Evolutionary conservation across 495 filamentous ascomycete genomes (phyloP).

Genomic region (Copromyces sp.): DNA sequence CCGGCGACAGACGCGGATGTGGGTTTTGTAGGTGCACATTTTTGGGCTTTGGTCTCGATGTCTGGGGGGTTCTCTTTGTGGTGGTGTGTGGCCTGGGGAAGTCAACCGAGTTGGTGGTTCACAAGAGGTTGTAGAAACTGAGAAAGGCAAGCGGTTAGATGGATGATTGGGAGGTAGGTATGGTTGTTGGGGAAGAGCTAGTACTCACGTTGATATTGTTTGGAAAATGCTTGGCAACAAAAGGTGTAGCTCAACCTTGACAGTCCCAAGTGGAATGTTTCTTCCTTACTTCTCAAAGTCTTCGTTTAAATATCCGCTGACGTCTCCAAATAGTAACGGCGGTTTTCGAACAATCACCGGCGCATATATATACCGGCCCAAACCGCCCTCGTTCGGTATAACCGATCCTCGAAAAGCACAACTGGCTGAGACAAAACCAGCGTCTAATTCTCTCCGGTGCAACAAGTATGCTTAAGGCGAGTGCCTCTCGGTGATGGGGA

Average conservation of each 20-base stretch:
- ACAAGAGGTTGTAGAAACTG: background rate
- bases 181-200: background rate
- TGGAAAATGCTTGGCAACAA: background rate
- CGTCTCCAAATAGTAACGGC: background rate
- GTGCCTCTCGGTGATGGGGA: background rate
- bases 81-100: background rate
- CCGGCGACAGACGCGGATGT: slow-evolving; percentile 27
- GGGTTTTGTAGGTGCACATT: slow-evolving; percentile 36
- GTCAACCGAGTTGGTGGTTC: background rate
- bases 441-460: background rate
- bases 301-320: background rate
- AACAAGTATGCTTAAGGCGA: background rate
- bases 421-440: background rate
- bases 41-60: background rate
- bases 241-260: background rate
- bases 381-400: background rate
- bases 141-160: background rate
- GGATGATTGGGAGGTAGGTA: background rate
- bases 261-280: background rate
- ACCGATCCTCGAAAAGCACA: background rate
- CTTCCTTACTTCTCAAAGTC: background rate
- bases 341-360: background rate
- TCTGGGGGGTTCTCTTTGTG: too few relatives aligned
- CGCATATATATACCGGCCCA: background rate
- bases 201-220: background rate